Base-by-base conservation (phyloP, 768 basidiomycete genomes). In the Dacryopinax spathularia region DNA sequence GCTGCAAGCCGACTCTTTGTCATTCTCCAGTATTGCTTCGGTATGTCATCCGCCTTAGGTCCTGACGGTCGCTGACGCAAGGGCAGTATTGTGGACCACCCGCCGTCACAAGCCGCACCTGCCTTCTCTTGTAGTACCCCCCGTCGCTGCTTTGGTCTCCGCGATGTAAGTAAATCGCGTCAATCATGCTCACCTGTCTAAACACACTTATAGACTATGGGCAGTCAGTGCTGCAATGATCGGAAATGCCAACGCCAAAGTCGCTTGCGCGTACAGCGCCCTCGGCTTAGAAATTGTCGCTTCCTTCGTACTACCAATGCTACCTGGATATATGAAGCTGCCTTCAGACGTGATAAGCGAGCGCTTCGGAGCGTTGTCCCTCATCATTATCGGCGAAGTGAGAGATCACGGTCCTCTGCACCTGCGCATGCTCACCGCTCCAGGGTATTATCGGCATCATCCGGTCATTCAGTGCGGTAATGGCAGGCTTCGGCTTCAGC, bases 1-100 rank as follows among this genome's bases (percentile, higher is more conserved):
- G 63, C 63, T 48, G 27, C 33, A 12, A 37, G 63, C 18, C 41
- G 63, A 33, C 25, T 63, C 25, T 29, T 63, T 22, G 12, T 63
- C 9, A 27, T 63, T 34, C 27, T 60, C 9, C 25, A 63, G 34
- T 63, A 63, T 60, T 33, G 59, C 3, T 31, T 60, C 25, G 48
- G 63, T 63, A 6, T 15, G 18, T 29, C 25, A 10, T 13, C 18
- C 9, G 25, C 10, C 18, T 15, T 15, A 5, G 6, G 25, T 27
- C 6, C 48, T 44, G 22, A 44, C 43, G 13, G n/a, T 44, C 25
- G 43, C 5, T 29, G n/a, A n/a, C n/a, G n/a, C n/a, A n/a, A n/a
- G n/a, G n/a, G n/a, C 31, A 56, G 48, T 56, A 27, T 29, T 56
- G 5, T 27, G 22, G 25, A 56, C 48, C 3, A 56, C 48, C 25